These are phyloP conservation scores for Cardiospermum halicacabum DNA, from an alignment of 345 rosid species.

Conservation along the genomic window DNA sequence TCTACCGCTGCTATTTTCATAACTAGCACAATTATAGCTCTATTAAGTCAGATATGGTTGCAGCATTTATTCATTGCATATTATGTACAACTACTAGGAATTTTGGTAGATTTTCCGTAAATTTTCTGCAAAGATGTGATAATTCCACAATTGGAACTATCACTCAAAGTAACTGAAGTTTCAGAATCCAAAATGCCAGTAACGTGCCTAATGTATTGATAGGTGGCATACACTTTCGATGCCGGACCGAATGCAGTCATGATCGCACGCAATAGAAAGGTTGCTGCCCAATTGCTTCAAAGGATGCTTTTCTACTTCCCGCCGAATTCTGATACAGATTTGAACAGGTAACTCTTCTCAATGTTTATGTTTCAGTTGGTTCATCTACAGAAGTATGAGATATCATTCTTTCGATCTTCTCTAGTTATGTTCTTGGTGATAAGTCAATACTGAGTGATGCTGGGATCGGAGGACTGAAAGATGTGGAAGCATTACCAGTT, in stretches of 20 bases:
- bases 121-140: too few species aligned
- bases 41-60: background rate
- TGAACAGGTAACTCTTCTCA: slow-evolving; percentile 55
- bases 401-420: too few species aligned
- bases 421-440: slow-evolving; percentile 82
- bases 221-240: slow-evolving; percentile 95
- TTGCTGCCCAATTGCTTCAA: slow-evolving; percentile 67
- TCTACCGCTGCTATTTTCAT: too few species aligned
- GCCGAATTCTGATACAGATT: slow-evolving; percentile 60
- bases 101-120: too few species aligned
- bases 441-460: slow-evolving; percentile 79
- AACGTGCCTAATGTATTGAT: slow-evolving; percentile 21
- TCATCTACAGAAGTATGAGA: background rate
- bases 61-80: background rate
- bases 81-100: too few species aligned
- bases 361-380: background rate
- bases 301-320: slow-evolving; percentile 84
- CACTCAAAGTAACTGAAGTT: too few species aligned
- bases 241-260: slow-evolving; percentile 96
- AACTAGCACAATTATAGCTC: background rate
- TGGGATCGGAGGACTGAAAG: slow-evolving; percentile 49
- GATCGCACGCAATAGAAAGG: slow-evolving; percentile 56
- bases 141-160: too few species aligned
- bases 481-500: slow-evolving; percentile 45
- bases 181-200: background rate